Conservation (phyloP, 179 eudicot species). For the Sideroxylon spinosum region DNA sequence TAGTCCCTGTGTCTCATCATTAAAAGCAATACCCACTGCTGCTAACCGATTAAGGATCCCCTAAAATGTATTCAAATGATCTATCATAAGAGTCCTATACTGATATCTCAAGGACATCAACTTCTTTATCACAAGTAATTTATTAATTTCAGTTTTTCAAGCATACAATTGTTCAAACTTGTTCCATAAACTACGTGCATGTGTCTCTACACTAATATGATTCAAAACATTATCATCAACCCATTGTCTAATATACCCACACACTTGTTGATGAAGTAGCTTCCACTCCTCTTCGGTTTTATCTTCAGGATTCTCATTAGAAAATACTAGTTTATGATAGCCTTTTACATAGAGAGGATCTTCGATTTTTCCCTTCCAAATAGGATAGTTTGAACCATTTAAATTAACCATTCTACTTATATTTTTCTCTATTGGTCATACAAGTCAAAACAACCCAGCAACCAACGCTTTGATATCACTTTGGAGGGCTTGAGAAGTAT, state of each 20-base stretch:
- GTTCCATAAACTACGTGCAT: slow-evolving; percentile 7
- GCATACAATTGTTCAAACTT: slow-evolving; percentile 17
- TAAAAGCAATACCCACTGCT: no score
- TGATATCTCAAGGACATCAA: slow-evolving; percentile 15
- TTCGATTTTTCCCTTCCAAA: no score
- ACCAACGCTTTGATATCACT: no score
- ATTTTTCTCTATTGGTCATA: no score
- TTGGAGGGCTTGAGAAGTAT: no score
- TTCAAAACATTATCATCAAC: slow-evolving; percentile 24
- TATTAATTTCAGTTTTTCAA: slow-evolving; percentile 19
- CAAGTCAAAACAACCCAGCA: no score
- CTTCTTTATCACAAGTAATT: slow-evolving; percentile 15
- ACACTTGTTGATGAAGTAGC: slow-evolving; percentile 12
- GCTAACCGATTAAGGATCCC: background rate
- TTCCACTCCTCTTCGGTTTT: slow-evolving; percentile 13
- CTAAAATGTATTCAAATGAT: slow-evolving; percentile 18
- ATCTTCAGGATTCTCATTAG: background rate
- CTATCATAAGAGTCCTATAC: slow-evolving; percentile 7
- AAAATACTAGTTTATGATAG: background rate
- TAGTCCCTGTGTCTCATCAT: no score
- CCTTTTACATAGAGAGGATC: slow-evolving; percentile 2
- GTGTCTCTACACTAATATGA: slow-evolving; percentile 6
- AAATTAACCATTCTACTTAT: no score
- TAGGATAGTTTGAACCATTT: no score
- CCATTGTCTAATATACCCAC: slow-evolving; percentile 17